These are phyloP conservation scores for Ricinus communis DNA, from an alignment of 345 rosid genomes.

Conservation along the genomic window DNA sequence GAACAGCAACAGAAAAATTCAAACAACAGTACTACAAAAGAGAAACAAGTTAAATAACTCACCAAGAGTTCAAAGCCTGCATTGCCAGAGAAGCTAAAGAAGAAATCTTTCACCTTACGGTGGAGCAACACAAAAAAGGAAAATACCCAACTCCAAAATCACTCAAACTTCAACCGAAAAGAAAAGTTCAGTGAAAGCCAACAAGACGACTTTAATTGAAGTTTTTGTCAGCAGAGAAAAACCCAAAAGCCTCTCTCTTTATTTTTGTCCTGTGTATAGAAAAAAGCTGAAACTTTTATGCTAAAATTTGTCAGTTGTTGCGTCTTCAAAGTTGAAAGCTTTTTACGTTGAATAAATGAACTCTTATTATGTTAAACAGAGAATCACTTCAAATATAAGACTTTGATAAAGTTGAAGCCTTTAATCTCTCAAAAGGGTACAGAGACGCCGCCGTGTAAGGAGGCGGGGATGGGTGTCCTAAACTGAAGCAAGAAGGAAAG, in stretches of 20 bases:
- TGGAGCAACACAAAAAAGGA: constrained; percentile 17
- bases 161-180: constrained; percentile 24
- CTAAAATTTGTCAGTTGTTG: constrained; percentile 8
- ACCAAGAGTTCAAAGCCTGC: constrained; percentile 41
- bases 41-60: constrained; percentile 25
- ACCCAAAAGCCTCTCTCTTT: background rate
- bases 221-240: constrained; percentile 15
- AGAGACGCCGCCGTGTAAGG: background rate
- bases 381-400: constrained; percentile 6
- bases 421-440: background rate
- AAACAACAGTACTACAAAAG: background rate
- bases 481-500: background rate
- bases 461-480: background rate
- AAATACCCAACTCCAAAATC: constrained; percentile 37
- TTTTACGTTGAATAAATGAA: constrained; percentile 6
- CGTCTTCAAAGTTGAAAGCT: constrained; percentile 7
- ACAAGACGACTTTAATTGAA: constrained; percentile 27
- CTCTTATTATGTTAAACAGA: background rate
- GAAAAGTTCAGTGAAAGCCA: constrained; percentile 27
- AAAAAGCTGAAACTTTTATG: constrained; percentile 14
- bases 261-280: background rate
- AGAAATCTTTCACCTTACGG: constrained; percentile 19
- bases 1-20: constrained; percentile 5
- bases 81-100: constrained; percentile 34
- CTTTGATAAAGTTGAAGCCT: too few relatives aligned